phyloP scores from a whole-genome alignment of 139 green algal genomes.

The Zygnema circumcarinatum region DNA sequence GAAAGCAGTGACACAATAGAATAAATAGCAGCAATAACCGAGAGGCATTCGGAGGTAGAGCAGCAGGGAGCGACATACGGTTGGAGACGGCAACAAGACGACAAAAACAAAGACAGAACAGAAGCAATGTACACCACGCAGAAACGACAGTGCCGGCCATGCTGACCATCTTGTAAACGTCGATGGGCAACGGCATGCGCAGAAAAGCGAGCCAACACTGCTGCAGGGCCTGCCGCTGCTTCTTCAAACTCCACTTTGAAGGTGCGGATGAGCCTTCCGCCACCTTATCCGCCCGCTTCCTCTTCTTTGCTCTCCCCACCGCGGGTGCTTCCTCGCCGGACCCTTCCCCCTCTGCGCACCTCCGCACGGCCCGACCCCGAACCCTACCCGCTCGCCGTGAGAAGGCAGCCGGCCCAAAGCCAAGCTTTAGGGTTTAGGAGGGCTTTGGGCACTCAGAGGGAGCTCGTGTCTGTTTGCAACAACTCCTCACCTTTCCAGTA shows the following conservation, averaged over 20 bases:
- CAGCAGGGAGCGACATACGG: background rate
- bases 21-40: background rate
- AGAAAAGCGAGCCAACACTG: slow-evolving; percentile 88
- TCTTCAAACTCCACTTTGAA: slow-evolving; percentile 1
- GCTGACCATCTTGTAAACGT: slow-evolving; percentile 73
- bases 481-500: background rate
- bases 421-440: background rate
- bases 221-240: slow-evolving; percentile 54
- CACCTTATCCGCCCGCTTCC: slow-evolving; percentile 1
- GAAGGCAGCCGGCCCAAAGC: background rate
- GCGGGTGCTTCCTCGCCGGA: background rate
- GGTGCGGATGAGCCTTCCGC: background rate
- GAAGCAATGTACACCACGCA: background rate
- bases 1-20: background rate
- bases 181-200: slow-evolving; percentile 72
- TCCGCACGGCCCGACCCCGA: background rate
- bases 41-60: background rate
- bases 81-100: background rate
- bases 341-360: background rate
- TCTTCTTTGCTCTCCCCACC: background rate
- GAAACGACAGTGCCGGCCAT: background rate
- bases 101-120: background rate
- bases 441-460: background rate
- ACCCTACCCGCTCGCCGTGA: background rate
- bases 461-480: background rate